Conservation (phyloP, 257 asterid genomes). For the Nicotiana attenuata region DNA sequence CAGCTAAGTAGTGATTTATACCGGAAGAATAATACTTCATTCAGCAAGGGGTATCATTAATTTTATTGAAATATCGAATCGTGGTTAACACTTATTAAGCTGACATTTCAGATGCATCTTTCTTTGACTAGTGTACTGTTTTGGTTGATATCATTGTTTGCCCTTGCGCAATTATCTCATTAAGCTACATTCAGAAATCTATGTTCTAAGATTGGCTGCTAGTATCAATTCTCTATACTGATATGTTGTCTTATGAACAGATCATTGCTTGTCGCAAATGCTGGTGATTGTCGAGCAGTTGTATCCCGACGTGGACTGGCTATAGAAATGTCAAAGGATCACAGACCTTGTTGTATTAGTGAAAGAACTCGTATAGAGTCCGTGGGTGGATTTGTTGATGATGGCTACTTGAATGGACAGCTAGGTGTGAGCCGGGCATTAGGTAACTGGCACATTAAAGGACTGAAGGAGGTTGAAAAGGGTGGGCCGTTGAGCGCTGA, state of each 20-base stretch:
- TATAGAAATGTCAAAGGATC: constrained; percentile 84
- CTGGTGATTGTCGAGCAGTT: constrained; percentile 91
- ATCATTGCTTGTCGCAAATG: constrained; percentile 88
- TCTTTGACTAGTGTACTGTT: not conserved
- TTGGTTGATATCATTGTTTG: not conserved
- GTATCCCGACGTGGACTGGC: constrained; percentile 71
- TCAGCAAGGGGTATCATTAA: not conserved
- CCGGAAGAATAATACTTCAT: not conserved
- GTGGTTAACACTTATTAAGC: not conserved
- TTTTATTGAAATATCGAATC: not conserved
- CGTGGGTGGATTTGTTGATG: constrained; percentile 66
- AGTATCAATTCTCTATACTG: not conserved
- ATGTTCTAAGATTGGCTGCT: not conserved
- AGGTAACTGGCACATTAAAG: constrained; percentile 93
- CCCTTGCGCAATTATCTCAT: not conserved
- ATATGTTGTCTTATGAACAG: constrained; percentile 26
- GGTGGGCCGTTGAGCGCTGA: constrained; percentile 87
- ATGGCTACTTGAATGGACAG: constrained; percentile 71
- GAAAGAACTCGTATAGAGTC: constrained; percentile 74
- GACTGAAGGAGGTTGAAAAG: constrained; percentile 55
- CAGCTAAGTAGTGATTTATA: not conserved
- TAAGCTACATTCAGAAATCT: not conserved
- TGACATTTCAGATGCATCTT: not conserved
- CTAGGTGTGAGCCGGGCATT: constrained; percentile 79
- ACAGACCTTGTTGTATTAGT: constrained; percentile 55